A percentile compares a stretch with the other conserved stretches of the same genome.
These are phyloP conservation scores for Entomortierella beljakovae DNA, from an alignment of 192 early-diverging fungal species.

Conservation along the genomic window DNA sequence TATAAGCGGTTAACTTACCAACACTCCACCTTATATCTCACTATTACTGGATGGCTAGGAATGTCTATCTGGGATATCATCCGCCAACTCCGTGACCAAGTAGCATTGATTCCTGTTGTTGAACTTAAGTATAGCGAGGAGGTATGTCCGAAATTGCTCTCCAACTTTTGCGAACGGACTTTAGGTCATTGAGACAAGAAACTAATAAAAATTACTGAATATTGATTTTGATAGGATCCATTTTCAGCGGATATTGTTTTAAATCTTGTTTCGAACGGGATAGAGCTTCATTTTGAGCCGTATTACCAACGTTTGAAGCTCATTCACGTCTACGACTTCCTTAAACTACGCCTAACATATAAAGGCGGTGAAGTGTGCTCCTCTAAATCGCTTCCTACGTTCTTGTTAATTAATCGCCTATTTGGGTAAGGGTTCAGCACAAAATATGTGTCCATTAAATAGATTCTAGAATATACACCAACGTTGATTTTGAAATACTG, in stretches of 20 bases:
- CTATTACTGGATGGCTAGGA: conserved; percentile 48
- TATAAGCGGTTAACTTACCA: too few species aligned
- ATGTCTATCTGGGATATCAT: conserved; percentile 72
- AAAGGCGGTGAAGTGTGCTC: conserved; percentile 72
- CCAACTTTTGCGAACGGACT: not conserved
- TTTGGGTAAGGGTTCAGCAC: conserved; percentile 83
- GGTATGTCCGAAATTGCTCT: conserved; percentile 36
- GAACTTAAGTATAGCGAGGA: conserved; percentile 73
- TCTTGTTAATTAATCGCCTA: conserved; percentile 71
- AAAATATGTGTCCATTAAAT: too few species aligned
- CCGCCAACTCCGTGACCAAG: conserved; percentile 61
- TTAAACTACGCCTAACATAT: conserved; percentile 64
- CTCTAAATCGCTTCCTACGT: conserved; percentile 71
- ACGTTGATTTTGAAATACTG: too few species aligned
- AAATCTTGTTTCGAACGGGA: conserved; percentile 58
- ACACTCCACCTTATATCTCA: not conserved
- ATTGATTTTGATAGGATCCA: conserved; percentile 44
- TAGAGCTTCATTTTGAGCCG: conserved; percentile 70
- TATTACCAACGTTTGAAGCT: conserved; percentile 66
- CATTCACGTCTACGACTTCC: conserved; percentile 74
- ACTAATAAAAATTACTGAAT: not conserved
- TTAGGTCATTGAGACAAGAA: not conserved
- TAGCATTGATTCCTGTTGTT: conserved; percentile 64
- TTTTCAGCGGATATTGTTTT: conserved; percentile 56
- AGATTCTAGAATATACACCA: too few species aligned